These are phyloP conservation scores for Podospora pseudopauciseta DNA, from an alignment of 495 filamentous ascomycete species.

Conservation along the genomic window DNA sequence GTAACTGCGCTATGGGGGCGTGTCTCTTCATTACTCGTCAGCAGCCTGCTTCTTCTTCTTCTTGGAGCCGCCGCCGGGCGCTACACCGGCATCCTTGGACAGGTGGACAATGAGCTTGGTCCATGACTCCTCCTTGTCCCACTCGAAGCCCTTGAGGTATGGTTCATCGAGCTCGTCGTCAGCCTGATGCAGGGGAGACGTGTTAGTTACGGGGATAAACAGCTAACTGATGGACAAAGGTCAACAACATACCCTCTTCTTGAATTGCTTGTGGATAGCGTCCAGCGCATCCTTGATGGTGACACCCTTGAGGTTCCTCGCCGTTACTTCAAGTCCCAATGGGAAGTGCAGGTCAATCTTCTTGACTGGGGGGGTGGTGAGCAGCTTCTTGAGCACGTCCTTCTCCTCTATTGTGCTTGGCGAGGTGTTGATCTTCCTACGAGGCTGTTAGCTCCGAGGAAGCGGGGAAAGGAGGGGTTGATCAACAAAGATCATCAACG, in stretches of 20 bases:
- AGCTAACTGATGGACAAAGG: slow-evolving; percentile 1
- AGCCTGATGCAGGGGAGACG: slow-evolving; percentile 48
- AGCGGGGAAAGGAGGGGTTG: background rate
- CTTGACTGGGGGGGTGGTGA: slow-evolving; percentile 78
- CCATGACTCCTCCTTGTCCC: slow-evolving; percentile 82
- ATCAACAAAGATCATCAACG: background rate
- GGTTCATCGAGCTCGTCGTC: slow-evolving; percentile 84
- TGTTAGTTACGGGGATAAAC: slow-evolving; percentile 3
- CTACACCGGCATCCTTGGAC: slow-evolving; percentile 60
- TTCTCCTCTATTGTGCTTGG: slow-evolving; percentile 71
- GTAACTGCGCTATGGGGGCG: slow-evolving; percentile 1
- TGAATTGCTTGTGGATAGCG: slow-evolving; percentile 89
- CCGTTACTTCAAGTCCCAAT: slow-evolving; percentile 80
- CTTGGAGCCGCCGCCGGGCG: slow-evolving; percentile 49
- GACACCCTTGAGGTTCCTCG: slow-evolving; percentile 84
- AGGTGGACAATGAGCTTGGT: slow-evolving; percentile 75
- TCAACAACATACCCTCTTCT: slow-evolving; percentile 70
- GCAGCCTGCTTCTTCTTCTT: slow-evolving; percentile 63
- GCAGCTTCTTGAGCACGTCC: slow-evolving; percentile 72
- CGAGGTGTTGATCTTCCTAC: slow-evolving; percentile 88
- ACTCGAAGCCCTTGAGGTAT: slow-evolving; percentile 88
- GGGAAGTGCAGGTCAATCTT: slow-evolving; percentile 90
- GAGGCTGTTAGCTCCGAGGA: slow-evolving; percentile 9
- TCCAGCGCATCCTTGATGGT: slow-evolving; percentile 94
- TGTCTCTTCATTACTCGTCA: slow-evolving; percentile 39